Conservation (phyloP, 768 basidiomycete species). For the Amanita fuliginea region DNA sequence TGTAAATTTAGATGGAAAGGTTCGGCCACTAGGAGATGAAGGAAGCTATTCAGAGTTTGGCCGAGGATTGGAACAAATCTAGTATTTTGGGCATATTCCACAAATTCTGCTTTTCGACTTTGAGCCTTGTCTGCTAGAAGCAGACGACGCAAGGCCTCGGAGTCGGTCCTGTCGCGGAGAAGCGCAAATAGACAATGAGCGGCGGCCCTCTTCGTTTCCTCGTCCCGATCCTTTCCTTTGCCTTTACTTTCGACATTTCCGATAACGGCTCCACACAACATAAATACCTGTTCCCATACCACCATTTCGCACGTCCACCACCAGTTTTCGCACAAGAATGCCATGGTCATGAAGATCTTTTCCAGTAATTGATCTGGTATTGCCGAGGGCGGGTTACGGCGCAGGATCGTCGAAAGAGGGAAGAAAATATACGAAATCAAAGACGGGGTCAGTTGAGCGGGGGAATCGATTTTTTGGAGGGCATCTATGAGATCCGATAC, state of each 20-base stretch:
- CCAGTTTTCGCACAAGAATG: conserved; percentile 57
- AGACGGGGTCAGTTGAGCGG: conserved; percentile 31
- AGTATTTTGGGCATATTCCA: conserved; percentile 28
- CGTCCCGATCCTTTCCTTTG: conserved; percentile 59
- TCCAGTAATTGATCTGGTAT: conserved; percentile 80
- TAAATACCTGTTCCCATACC: conserved; percentile 82
- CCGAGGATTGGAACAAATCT: conserved; percentile 72
- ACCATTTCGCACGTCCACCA: conserved; percentile 73
- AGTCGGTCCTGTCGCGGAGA: conserved; percentile 36
- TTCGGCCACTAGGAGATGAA: conserved; percentile 50
- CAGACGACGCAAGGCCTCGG: conserved; percentile 22
- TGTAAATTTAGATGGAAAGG: conserved; percentile 57
- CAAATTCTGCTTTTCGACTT: conserved; percentile 16
- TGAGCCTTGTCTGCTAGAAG: conserved; percentile 12
- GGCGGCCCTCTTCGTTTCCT: conserved; percentile 76
- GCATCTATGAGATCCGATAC: conserved; percentile 41
- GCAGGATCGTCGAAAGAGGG: conserved; percentile 76
- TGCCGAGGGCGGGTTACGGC: conserved; percentile 53
- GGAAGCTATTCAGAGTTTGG: conserved; percentile 69
- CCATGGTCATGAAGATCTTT: conserved; percentile 49
- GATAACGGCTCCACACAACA: conserved; percentile 55
- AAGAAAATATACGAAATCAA: conserved; percentile 81
- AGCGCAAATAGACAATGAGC: conserved; percentile 54
- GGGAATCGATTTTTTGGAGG: conserved; percentile 23
- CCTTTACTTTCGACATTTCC: conserved; percentile 57